Base-by-base conservation (phyloP, 2,329 filamentous ascomycete genomes). In the Penicillium sp. region DNA sequence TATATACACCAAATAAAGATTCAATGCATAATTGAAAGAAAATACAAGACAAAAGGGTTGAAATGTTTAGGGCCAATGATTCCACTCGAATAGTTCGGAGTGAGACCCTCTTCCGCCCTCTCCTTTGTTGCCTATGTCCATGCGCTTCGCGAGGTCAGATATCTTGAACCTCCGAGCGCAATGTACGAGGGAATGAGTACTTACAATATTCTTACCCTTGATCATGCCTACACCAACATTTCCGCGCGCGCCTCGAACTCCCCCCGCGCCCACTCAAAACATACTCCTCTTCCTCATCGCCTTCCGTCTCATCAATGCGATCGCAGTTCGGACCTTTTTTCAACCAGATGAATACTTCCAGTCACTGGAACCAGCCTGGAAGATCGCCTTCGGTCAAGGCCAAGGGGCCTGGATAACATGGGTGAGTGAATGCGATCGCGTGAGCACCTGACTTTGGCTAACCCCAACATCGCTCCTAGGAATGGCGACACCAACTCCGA, bases 341-440 rank as follows among this genome's bases (percentile, higher is more conserved):
- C 94, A 99, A 75, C 94, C 94, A 29, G 94, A 99, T 79, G 94
- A 99, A 76, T 97, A 91, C 79, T 99, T 94, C 70, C 94, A 99
- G 73, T 89, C 92, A 1, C 84, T 97, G 44, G 94, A 99, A 78
- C 93, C 94, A 53, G 94, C 94, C 65, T 97, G 93, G 93, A 81
- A 87, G 68, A 82, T 94, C 55, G 89, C 90, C 3, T 97, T 96
- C 81, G 93, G 93, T 23, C 70, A 79, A 2, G 73, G 82, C 15
- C 89, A 88, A 74, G 89, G 90, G 61, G 91, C 93, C 29, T 99
- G 93, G 91, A 83, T 97, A 69, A 99, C 94, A 61, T 99, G 94
- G 94, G 93, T 96, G 81, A 69, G 83, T 78, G 56, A 42, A 51
- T 55, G 29, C 25, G 49, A 51, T 53, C 39, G 50, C 35, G 42